phyloP scores from a whole-genome alignment of 2,329 filamentous ascomycete species.

The Exophiala xenobiotica region DNA sequence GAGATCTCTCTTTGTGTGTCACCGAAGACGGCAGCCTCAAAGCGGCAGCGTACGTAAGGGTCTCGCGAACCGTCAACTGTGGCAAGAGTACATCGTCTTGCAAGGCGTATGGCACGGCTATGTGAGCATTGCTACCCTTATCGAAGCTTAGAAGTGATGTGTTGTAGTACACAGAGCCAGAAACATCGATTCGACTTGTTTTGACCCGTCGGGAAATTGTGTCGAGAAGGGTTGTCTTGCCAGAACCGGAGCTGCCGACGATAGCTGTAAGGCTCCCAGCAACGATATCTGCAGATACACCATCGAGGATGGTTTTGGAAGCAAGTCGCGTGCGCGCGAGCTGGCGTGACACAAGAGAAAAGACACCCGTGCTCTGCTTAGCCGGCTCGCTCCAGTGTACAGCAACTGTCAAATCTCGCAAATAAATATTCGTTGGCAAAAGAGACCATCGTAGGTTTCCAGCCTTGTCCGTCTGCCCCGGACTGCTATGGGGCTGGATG shows the following conservation, averaged over 20 bases:
- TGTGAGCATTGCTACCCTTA: constrained; percentile 28
- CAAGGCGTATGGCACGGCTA: constrained; percentile 67
- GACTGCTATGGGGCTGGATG: not conserved
- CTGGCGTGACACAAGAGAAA: not conserved
- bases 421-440: not conserved
- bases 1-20: constrained; percentile 64
- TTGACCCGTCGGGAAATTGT: constrained; percentile 66
- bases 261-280: constrained; percentile 68
- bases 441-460: not conserved
- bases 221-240: constrained; percentile 82
- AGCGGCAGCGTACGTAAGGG: constrained; percentile 71
- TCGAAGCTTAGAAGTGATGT: not conserved
- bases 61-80: constrained; percentile 76
- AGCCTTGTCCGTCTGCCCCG: not conserved
- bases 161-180: constrained; percentile 64
- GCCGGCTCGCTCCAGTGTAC: not conserved
- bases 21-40: constrained; percentile 65
- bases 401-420: not conserved
- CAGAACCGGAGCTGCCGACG: constrained; percentile 71
- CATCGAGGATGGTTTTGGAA: constrained; percentile 57
- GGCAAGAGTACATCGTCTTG: constrained; percentile 84
- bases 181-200: constrained; percentile 48
- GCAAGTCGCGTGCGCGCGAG: not conserved
- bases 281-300: constrained; percentile 63
- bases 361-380: not conserved